Conservation (phyloP, 768 basidiomycete species). For the Trametes villosa region DNA sequence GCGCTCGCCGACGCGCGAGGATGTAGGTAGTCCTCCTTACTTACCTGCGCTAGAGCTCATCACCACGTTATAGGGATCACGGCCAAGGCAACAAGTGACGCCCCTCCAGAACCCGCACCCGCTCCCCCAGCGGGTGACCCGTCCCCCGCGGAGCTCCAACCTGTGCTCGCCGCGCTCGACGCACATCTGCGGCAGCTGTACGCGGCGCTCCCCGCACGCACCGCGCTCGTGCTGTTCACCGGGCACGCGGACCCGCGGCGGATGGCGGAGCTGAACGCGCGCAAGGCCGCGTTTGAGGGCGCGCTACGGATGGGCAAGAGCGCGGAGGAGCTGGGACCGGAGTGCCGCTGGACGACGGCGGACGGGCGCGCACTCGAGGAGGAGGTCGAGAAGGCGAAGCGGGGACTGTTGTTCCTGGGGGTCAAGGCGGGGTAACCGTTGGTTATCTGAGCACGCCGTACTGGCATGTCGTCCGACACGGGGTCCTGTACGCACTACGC, state of each 20-base stretch:
- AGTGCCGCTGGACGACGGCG: constrained; percentile 71
- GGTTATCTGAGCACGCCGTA: not conserved
- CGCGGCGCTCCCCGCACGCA: constrained; percentile 70
- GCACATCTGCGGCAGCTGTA: constrained; percentile 64
- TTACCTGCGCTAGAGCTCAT: not conserved
- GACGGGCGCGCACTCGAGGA: constrained; percentile 83
- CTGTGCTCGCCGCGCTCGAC: constrained; percentile 56
- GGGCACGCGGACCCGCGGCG: constrained; percentile 87
- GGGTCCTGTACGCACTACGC: no score
- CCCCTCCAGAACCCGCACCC: constrained; percentile 1
- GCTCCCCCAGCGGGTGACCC: constrained; percentile 24
- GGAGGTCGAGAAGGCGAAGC: constrained; percentile 76
- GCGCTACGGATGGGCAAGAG: constrained; percentile 60
- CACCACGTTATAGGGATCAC: constrained; percentile 56
- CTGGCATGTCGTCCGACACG: no score
- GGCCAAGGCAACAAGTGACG: constrained; percentile 51
- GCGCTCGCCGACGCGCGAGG: constrained; percentile 79
- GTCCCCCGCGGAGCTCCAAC: constrained; percentile 10
- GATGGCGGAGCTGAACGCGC: constrained; percentile 74
- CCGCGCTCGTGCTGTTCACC: constrained; percentile 84
- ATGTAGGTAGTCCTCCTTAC: constrained; percentile 55
- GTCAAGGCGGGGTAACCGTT: no score
- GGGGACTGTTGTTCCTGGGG: constrained; percentile 83
- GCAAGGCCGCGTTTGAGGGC: constrained; percentile 74
- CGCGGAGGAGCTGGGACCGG: constrained; percentile 56